These are phyloP conservation scores for Wickerhamiella alocasiicola DNA, from an alignment of 805 yeast species.

Conservation along the genomic window DNA sequence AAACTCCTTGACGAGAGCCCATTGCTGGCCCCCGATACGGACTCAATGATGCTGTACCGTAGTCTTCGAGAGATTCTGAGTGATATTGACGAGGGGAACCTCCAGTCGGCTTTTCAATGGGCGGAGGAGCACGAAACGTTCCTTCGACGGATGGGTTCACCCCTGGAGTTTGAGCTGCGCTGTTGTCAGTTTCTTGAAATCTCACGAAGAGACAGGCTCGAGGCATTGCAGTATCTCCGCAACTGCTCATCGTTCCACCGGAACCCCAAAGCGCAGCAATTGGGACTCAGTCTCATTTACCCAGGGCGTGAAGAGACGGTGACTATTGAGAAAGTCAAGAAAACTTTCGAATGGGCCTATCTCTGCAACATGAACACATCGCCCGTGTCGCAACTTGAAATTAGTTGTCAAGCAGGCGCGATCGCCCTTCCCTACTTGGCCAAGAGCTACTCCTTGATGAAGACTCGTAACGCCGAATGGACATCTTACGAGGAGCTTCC, in stretches of 20 bases:
- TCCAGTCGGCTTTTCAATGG: constrained; percentile 42
- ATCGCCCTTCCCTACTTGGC: constrained; percentile 42
- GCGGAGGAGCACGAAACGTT: constrained; percentile 22
- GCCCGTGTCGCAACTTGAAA: constrained; percentile 41
- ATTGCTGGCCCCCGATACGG: constrained; percentile 14
- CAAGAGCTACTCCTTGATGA: constrained; percentile 36
- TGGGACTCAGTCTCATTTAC: constrained; percentile 29
- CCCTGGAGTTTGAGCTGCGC: constrained; percentile 36
- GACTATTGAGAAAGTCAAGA: constrained; percentile 30
- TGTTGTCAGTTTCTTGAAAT: constrained; percentile 31
- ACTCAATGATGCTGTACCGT: not conserved
- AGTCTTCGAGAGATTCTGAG: not conserved
- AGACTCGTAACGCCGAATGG: constrained; percentile 37
- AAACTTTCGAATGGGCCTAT: constrained; percentile 36
- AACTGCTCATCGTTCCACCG: not conserved
- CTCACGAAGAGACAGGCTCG: not conserved
- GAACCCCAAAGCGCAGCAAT: constrained; percentile 29
- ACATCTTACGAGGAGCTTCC: constrained; percentile 48
- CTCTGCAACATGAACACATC: constrained; percentile 39
- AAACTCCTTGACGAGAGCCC: constrained; percentile 23
- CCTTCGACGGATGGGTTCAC: constrained; percentile 30
- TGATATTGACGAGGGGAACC: constrained; percentile 26
- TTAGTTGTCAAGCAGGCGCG: constrained; percentile 40
- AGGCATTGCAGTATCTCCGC: not conserved
- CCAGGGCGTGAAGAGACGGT: constrained; percentile 21